Percentiles rank a stretch among this genome's conserved stretches.
phyloP scores from a whole-genome alignment of 2,329 filamentous ascomycete species.

The Cladosporium cucumerinum region DNA sequence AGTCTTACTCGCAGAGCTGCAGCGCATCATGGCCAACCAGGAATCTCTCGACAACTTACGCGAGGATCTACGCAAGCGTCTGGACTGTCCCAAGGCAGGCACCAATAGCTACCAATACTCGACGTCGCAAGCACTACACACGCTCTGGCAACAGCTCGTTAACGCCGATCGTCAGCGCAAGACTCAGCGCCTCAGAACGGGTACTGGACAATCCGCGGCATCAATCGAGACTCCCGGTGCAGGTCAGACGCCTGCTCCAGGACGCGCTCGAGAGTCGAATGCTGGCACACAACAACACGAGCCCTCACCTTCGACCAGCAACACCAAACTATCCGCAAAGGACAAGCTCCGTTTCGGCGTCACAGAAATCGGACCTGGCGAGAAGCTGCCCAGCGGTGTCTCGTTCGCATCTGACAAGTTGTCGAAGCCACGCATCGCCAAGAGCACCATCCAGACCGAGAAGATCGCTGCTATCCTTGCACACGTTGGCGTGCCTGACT shows the following conservation, averaged over 20 bases:
- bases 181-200: conserved; percentile 51
- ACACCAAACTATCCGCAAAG: conserved; percentile 60
- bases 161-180: conserved; percentile 86
- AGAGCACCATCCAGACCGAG: conserved; percentile 70
- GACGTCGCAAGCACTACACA: conserved; percentile 73
- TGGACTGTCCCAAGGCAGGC: conserved; percentile 71
- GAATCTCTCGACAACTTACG: conserved; percentile 85
- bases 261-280: conserved; percentile 44
- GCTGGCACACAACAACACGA: conserved; percentile 25
- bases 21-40: conserved; percentile 83
- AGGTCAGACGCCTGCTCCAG: conserved; percentile 21
- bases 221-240: conserved; percentile 14
- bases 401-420: conserved; percentile 85
- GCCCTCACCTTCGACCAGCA: conserved; percentile 13
- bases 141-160: conserved; percentile 77
- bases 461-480: conserved; percentile 70
- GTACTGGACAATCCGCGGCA: conserved; percentile 13
- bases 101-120: conserved; percentile 64
- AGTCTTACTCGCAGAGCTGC: conserved; percentile 81
- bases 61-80: conserved; percentile 69
- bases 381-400: conserved; percentile 80
- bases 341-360: conserved; percentile 82
- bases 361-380: conserved; percentile 59
- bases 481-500: conserved; percentile 67
- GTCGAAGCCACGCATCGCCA: conserved; percentile 73